Base-by-base conservation (phyloP, 805 yeast genomes). In the Metschnikowia koreensis region DNA sequence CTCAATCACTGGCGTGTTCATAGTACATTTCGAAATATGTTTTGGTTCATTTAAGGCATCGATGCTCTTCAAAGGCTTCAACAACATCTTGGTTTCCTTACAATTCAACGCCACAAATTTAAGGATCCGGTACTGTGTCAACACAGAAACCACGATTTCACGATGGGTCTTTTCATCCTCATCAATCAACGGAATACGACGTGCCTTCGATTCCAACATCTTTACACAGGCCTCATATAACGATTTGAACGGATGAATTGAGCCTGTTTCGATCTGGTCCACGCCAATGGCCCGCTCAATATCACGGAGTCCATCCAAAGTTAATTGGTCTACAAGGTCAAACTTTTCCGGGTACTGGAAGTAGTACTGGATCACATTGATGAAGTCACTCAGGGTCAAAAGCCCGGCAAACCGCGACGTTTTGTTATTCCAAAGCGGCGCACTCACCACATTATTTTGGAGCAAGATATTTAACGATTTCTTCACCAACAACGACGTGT, bases 81-180 rank as follows among this genome's bases (percentile, higher is more conserved):
- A 74, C 51, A 94, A 75, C 77, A 84, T 87, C 61, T 87, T 83
- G 3, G 97, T 91, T 67, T 94, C 98, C 67, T 90, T 91, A 73
- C 99, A 94, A 70, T 94, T 94, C 69, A 93, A 81, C 2, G 97
- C 92, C 33, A 94, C 97, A 66, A 94, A 94, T 70, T 96, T 93
- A 63, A 94, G 77, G 50, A 94, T 94, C 66, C 99, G 84, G 71
- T 94, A 94, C 74, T 94, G 99, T 1, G 99, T 94, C 64, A 94
- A 78, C 47, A 94, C 99, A 50, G 91, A 83, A 7, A 94, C 97
- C 15, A 94, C 97, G 63, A 94, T 91, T 68, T 94, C 98, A 62
- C 97, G 77, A 63, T 87, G 87, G 0, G 96, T 89, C 60, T 86
- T 90, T 63, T 90, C 97, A 67, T 94, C 97, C 66, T 87, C 87